These are phyloP conservation scores for Colletotrichum sojae DNA, from an alignment of 2,329 filamentous ascomycete species.

Conservation along the genomic window DNA sequence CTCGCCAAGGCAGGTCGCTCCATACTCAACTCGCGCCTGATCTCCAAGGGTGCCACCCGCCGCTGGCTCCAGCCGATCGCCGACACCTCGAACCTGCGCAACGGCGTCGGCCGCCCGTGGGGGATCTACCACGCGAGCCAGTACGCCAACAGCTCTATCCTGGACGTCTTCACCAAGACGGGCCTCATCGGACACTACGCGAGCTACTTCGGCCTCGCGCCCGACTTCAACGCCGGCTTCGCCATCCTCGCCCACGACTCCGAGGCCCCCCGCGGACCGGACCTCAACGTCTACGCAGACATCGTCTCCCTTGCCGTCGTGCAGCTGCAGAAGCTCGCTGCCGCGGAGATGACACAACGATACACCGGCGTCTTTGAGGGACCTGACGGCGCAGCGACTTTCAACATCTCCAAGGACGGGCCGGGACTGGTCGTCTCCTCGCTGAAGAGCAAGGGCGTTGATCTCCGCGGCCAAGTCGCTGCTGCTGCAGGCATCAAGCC, in stretches of 20 bases:
- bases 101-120: constrained; percentile 51
- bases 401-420: constrained; percentile 38
- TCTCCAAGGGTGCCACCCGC: constrained; percentile 44
- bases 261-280: constrained; percentile 43
- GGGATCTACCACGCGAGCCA: constrained; percentile 49
- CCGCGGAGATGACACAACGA: constrained; percentile 36
- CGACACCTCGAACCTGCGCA: constrained; percentile 52
- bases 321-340: constrained; percentile 40
- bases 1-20: constrained; percentile 43
- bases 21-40: constrained; percentile 45
- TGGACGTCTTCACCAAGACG: constrained; percentile 48
- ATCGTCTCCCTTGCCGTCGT: constrained; percentile 46
- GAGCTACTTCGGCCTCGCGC: constrained; percentile 46
- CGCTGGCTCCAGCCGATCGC: constrained; percentile 49
- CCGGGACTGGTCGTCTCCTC: constrained; percentile 46
- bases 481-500: constrained; percentile 42
- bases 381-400: background rate
- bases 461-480: constrained; percentile 44
- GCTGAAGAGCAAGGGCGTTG: constrained; percentile 34
- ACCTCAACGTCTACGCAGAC: constrained; percentile 53
- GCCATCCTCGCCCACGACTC: constrained; percentile 52
- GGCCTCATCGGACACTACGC: constrained; percentile 49
- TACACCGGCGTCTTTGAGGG: constrained; percentile 41
- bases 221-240: constrained; percentile 49
- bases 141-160: constrained; percentile 42